phyloP scores from a whole-genome alignment of 169 alveolate species.

The Perkinsus olseni region DNA sequence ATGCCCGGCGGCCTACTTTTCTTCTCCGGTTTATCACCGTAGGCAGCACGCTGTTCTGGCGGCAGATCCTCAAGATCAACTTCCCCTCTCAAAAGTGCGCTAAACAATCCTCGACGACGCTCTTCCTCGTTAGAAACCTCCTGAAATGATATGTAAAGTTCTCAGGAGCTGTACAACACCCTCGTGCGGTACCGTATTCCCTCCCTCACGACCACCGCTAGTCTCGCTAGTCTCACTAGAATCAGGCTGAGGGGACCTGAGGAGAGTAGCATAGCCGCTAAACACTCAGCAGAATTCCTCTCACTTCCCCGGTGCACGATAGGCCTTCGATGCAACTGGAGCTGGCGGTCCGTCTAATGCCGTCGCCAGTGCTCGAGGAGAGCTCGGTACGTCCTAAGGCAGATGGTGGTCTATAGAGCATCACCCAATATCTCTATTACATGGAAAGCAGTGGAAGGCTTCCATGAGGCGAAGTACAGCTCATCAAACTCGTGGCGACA shows the following conservation, averaged over 20 bases:
- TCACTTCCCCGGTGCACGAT: neutral
- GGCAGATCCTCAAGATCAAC: neutral
- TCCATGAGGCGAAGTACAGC: neutral
- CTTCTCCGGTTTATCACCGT: neutral
- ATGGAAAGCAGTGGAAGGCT: neutral
- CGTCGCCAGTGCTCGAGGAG: neutral
- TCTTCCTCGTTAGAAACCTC: neutral
- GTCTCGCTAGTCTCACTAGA: neutral
- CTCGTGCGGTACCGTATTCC: neutral
- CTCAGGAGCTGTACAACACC: neutral
- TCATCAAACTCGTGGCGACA: constrained; percentile 13
- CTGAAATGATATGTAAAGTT: neutral
- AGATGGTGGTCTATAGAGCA: neutral
- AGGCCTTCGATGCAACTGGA: neutral
- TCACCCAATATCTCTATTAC: neutral
- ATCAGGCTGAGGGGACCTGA: neutral
- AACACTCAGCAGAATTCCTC: neutral
- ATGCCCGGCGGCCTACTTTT: neutral
- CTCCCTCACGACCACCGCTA: neutral
- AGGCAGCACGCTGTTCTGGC: neutral
- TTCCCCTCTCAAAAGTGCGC: neutral
- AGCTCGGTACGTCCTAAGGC: neutral
- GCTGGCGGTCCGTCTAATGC: neutral
- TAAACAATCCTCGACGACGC: neutral
- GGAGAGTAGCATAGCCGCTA: neutral